Conservation (phyloP, 345 rosid genomes). For the Eucalyptus regnans region DNA sequence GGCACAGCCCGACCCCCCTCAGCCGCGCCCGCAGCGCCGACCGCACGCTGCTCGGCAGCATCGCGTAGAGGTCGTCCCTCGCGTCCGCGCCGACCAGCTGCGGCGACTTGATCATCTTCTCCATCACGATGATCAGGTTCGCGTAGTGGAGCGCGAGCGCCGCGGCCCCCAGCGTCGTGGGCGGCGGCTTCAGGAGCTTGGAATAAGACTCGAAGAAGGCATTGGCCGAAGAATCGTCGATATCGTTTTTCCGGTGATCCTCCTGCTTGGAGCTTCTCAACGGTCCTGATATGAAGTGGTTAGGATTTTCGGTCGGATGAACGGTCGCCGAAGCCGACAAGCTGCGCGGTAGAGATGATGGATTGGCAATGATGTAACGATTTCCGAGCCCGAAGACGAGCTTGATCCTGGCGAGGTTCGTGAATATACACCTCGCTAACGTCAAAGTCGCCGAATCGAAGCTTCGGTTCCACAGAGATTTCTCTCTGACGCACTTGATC, state of each 20-base stretch:
- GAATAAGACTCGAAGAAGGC: constrained; percentile 60
- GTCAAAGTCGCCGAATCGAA: constrained; percentile 52
- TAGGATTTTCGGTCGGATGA: constrained; percentile 35
- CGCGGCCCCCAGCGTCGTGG: constrained; percentile 61
- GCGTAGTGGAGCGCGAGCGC: constrained; percentile 84
- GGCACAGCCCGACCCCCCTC: constrained; percentile 57
- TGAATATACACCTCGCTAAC: constrained; percentile 57
- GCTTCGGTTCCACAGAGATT: constrained; percentile 81
- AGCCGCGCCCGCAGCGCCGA: constrained; percentile 45
- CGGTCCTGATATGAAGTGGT: constrained; percentile 17
- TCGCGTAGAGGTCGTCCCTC: constrained; percentile 75
- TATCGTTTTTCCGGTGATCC: neutral
- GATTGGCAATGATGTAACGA: constrained; percentile 6
- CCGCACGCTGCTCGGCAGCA: constrained; percentile 76
- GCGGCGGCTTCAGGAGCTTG: constrained; percentile 54
- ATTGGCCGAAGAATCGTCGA: neutral
- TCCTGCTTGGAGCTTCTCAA: constrained; percentile 10
- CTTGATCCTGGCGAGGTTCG: constrained; percentile 59
- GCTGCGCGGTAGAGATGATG: constrained; percentile 45
- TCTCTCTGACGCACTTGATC: constrained; percentile 64
- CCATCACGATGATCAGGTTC: constrained; percentile 72
- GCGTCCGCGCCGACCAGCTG: constrained; percentile 88
- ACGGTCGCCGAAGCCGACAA: constrained; percentile 78
- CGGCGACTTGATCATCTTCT: constrained; percentile 90
- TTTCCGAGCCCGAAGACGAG: constrained; percentile 53